These are phyloP conservation scores for Rhizopogon roseolus DNA, from an alignment of 768 basidiomycete genomes.

Conservation along the genomic window DNA sequence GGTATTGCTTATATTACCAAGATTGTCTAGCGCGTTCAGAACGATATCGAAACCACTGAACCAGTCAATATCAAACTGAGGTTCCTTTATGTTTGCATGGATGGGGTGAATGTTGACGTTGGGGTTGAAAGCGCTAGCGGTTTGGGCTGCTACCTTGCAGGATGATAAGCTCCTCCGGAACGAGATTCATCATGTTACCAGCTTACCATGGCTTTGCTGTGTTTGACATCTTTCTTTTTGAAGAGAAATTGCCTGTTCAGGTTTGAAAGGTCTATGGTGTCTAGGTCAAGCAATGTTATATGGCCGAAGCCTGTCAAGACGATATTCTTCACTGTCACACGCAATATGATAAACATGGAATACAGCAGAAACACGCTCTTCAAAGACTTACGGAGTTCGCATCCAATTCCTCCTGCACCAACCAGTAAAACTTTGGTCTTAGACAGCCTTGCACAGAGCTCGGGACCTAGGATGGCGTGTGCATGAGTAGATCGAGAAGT, in stretches of 20 bases:
- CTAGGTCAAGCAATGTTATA: constrained; percentile 91
- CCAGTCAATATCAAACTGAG: constrained; percentile 86
- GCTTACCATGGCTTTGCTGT: constrained; percentile 86
- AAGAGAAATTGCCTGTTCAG: constrained; percentile 97
- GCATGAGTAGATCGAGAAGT: constrained; percentile 53
- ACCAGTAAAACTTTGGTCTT: constrained; percentile 78
- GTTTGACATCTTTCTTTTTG: constrained; percentile 94
- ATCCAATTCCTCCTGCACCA: constrained; percentile 96
- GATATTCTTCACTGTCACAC: constrained; percentile 81
- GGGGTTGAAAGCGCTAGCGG: constrained; percentile 82
- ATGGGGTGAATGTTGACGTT: constrained; percentile 83
- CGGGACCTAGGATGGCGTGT: constrained; percentile 73
- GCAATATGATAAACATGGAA: neutral
- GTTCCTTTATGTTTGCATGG: constrained; percentile 94
- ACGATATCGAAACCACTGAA: constrained; percentile 89
- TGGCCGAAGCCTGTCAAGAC: constrained; percentile 89
- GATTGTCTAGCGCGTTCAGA: constrained; percentile 93
- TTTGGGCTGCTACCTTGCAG: constrained; percentile 72
- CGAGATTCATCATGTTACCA: neutral
- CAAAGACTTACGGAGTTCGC: constrained; percentile 73
- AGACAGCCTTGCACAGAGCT: constrained; percentile 56
- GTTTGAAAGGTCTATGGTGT: constrained; percentile 98
- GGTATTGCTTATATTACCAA: constrained; percentile 40
- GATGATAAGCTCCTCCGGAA: neutral
- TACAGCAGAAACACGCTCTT: neutral